Conservation (phyloP, 2,329 filamentous ascomycete species). For the Tricladium varicosporioides region DNA sequence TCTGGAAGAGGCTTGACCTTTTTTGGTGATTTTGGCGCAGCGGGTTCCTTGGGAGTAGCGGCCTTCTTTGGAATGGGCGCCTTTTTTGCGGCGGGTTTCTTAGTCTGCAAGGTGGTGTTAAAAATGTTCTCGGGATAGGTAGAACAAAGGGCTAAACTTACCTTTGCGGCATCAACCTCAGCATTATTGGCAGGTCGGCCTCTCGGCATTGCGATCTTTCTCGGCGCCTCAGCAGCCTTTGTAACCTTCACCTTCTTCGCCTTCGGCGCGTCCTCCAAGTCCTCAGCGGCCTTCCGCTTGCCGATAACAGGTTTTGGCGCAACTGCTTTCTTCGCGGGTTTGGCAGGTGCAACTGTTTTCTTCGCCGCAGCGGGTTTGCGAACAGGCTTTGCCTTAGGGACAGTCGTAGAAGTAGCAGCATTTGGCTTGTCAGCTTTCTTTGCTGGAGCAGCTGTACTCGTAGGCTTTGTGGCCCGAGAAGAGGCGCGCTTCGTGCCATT, state of each 20-base stretch:
- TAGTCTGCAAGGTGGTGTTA: neutral
- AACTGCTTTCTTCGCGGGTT: constrained; percentile 15
- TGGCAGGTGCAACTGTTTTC: constrained; percentile 19
- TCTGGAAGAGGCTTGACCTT: constrained; percentile 34
- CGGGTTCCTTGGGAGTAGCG: constrained; percentile 10
- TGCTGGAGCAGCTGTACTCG: too few species aligned
- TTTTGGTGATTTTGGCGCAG: constrained; percentile 7
- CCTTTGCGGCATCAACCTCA: constrained; percentile 13
- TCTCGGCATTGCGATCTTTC: constrained; percentile 12
- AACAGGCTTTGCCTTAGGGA: constrained; percentile 3
- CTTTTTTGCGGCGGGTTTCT: constrained; percentile 15
- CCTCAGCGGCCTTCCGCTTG: neutral
- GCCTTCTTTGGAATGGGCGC: constrained; percentile 9
- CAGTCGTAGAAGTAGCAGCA: neutral
- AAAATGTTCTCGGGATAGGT: neutral
- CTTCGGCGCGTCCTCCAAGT: neutral
- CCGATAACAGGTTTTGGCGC: neutral
- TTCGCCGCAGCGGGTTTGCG: neutral
- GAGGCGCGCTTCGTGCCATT: neutral
- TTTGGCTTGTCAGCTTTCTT: too few species aligned
- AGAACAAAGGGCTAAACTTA: neutral
- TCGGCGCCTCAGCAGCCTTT: constrained; percentile 16
- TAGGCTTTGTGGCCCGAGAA: neutral
- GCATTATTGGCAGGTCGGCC: constrained; percentile 4
- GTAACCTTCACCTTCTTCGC: constrained; percentile 2